Conservation (phyloP, 2,329 filamentous ascomycete species). For the Epichloe coenophiala region DNA sequence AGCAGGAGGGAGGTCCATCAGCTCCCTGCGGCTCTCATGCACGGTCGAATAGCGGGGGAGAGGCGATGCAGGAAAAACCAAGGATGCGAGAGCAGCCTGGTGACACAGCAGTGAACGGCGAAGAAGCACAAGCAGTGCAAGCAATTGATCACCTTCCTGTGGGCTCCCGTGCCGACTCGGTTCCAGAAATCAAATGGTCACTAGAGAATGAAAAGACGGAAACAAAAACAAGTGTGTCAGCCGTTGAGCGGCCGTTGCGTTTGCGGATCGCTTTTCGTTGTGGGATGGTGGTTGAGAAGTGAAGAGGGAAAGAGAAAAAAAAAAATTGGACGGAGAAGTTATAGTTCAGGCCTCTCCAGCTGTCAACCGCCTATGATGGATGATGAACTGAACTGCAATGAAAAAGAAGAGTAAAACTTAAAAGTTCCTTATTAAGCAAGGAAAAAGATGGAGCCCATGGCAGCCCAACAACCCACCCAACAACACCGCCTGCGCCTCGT, state of each 20-base stretch:
- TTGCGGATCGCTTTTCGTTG: background rate
- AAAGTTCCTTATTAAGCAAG: constrained; percentile 1
- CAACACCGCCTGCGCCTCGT: background rate
- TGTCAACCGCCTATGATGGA: background rate
- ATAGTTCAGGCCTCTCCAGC: background rate
- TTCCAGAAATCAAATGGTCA: background rate
- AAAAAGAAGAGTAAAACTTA: background rate
- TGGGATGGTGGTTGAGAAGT: background rate
- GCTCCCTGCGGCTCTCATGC: constrained; percentile 10
- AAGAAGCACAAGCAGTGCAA: background rate
- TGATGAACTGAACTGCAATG: background rate
- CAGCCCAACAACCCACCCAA: constrained; percentile 1
- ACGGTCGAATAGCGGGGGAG: background rate
- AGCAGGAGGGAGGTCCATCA: constrained; percentile 35
- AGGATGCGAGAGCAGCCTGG: background rate
- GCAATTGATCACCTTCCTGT: background rate
- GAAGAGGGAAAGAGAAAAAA: background rate
- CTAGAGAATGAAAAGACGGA: background rate
- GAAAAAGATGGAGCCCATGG: background rate
- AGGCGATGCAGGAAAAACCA: background rate
- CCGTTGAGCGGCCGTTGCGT: background rate
- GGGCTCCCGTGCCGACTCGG: background rate
- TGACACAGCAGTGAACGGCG: background rate
- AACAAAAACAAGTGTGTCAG: background rate
- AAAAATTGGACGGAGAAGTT: too few species aligned